These are phyloP conservation scores for Coniella vitis DNA, from an alignment of 2,329 filamentous ascomycete species.

Conservation along the genomic window DNA sequence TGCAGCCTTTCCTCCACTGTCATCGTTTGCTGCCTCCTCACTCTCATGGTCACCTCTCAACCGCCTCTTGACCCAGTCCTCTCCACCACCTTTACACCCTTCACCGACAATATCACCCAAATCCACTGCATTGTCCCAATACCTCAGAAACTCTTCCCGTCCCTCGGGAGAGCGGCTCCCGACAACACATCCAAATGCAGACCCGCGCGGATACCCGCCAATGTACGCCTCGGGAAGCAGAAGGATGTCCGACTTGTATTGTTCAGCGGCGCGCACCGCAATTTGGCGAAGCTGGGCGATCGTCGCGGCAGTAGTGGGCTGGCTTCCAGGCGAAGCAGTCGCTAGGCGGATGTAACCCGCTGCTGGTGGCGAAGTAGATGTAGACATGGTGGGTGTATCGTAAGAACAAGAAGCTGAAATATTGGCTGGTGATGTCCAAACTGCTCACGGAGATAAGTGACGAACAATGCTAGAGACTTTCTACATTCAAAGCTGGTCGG, in stretches of 20 bases:
- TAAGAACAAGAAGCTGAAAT: too few species aligned
- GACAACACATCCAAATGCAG: constrained; percentile 67
- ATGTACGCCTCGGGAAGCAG: constrained; percentile 90
- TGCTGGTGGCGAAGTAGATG: constrained; percentile 2
- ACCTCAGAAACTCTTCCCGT: constrained; percentile 73
- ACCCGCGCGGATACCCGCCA: constrained; percentile 82
- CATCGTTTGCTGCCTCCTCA: constrained; percentile 26
- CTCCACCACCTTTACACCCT: constrained; percentile 57
- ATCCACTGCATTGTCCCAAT: constrained; percentile 75
- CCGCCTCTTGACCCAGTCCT: constrained; percentile 61
- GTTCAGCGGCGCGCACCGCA: constrained; percentile 52
- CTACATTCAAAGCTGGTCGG: too few species aligned
- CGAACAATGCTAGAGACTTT: too few species aligned
- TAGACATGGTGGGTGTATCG: neutral
- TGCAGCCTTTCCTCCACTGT: too few species aligned
- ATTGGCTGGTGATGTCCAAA: neutral
- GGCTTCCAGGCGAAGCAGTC: constrained; percentile 48
- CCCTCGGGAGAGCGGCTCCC: constrained; percentile 63
- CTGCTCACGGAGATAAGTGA: too few species aligned
- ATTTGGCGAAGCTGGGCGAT: constrained; percentile 58
- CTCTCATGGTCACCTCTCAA: constrained; percentile 33
- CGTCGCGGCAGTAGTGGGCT: constrained; percentile 48
- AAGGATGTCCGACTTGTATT: constrained; percentile 54
- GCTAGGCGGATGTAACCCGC: constrained; percentile 41
- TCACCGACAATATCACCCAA: constrained; percentile 67